These are phyloP conservation scores for Lagenaria siceraria DNA, from an alignment of 306 rosid species.

Conservation along the genomic window DNA sequence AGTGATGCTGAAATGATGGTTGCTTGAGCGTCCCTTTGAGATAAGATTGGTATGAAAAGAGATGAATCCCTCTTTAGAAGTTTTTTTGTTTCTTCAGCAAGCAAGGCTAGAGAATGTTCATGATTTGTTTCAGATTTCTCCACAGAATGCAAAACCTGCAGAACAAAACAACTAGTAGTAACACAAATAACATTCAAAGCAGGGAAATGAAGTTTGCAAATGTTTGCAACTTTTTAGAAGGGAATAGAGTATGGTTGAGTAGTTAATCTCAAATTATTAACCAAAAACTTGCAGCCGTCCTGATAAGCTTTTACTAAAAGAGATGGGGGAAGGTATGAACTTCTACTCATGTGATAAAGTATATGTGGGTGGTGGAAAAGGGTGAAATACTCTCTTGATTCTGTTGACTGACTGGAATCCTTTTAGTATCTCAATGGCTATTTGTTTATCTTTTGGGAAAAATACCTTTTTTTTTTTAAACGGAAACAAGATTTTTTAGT, in stretches of 20 bases:
- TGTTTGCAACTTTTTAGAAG: background rate
- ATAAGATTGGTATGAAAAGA: constrained; percentile 70
- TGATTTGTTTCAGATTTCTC: constrained; percentile 54
- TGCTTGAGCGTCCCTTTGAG: constrained; percentile 91
- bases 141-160: constrained; percentile 58
- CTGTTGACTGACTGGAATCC: background rate
- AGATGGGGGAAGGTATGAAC: background rate
- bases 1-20: constrained; percentile 63
- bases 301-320: background rate
- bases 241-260: background rate
- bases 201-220: background rate
- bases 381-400: background rate
- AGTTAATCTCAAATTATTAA: background rate
- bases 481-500: too few relatives aligned
- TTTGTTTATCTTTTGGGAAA: too few relatives aligned
- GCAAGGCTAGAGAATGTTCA: constrained; percentile 85
- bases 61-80: constrained; percentile 64
- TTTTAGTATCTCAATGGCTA: background rate
- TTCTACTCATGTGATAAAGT: background rate
- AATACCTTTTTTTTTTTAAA: too few relatives aligned
- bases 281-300: background rate
- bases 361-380: background rate
- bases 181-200: background rate
- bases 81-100: constrained; percentile 85
- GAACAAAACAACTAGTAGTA: background rate